Evolutionary conservation across 768 basidiomycete species (phyloP).

Genomic region (Xerocomus spinulosus): DNA sequence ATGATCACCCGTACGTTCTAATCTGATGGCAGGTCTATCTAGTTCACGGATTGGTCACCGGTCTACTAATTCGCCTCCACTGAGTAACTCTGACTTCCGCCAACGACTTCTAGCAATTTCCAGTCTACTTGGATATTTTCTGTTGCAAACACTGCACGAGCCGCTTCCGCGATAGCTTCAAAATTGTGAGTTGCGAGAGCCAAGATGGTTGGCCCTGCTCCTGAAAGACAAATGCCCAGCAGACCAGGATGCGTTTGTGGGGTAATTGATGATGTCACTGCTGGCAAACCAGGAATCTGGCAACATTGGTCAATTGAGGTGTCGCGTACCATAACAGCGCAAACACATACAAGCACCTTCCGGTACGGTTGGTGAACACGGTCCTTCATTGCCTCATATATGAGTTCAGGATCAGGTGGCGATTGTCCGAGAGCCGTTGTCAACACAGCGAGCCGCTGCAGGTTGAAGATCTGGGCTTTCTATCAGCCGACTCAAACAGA

Average conservation of each 20-base stretch:
- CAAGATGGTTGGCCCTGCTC: constrained; percentile 95
- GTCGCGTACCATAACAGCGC: neutral
- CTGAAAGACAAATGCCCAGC: constrained; percentile 94
- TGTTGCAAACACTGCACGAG: constrained; percentile 63
- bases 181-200: constrained; percentile 87
- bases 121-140: constrained; percentile 83
- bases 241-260: constrained; percentile 90
- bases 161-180: constrained; percentile 80
- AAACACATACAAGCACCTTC: constrained; percentile 63
- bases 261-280: constrained; percentile 85
- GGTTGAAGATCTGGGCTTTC: constrained; percentile 82
- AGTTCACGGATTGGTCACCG: no score
- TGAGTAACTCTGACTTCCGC: constrained; percentile 33
- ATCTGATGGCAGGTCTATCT: no score
- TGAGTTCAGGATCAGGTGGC: constrained; percentile 93
- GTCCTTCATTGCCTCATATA: constrained; percentile 99
- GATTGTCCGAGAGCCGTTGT: constrained; percentile 88
- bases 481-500: constrained; percentile 1
- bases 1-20: constrained; percentile 7
- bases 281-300: constrained; percentile 93
- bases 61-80: constrained; percentile 12
- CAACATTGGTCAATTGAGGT: neutral
- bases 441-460: constrained; percentile 92
- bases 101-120: constrained; percentile 73
- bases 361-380: constrained; percentile 96